These are phyloP conservation scores for Henckelia pumila DNA, from an alignment of 257 asterid genomes.

Conservation along the genomic window DNA sequence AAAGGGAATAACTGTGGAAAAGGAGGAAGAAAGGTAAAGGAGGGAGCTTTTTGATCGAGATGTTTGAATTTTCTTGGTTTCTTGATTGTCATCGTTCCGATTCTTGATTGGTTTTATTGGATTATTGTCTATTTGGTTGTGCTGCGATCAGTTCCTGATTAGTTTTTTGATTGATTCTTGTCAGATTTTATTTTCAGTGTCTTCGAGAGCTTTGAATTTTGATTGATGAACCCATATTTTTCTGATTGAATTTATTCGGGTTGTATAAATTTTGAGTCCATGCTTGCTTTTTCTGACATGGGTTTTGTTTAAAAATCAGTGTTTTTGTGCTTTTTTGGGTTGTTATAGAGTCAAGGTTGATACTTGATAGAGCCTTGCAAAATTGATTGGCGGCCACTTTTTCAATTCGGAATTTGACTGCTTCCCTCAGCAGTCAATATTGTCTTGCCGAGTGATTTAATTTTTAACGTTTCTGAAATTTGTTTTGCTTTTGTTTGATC, in stretches of 20 bases:
- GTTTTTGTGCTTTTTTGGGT: background rate
- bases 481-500: background rate
- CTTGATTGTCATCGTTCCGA: slow-evolving; percentile 22
- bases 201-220: background rate
- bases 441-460: slow-evolving; percentile 5
- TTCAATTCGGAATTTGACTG: slow-evolving; percentile 15
- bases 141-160: background rate
- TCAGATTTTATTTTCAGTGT: background rate
- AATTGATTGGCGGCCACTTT: slow-evolving; percentile 12
- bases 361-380: slow-evolving; percentile 6
- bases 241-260: background rate
- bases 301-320: background rate
- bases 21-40: slow-evolving; percentile 21
- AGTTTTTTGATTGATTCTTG: background rate
- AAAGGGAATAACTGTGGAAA: slow-evolving; percentile 26
- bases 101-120: slow-evolving; percentile 12
- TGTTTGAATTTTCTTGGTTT: slow-evolving; percentile 2
- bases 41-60: background rate
- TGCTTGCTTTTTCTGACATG: slow-evolving; percentile 7
- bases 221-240: slow-evolving; percentile 10
- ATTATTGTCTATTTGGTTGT: background rate
- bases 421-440: slow-evolving; percentile 13
- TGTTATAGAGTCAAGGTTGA: background rate
- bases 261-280: background rate
- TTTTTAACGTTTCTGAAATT: background rate